Conservation (phyloP, 371 early-diverging fungal genomes). For the Syncephalastrum racemosum region DNA sequence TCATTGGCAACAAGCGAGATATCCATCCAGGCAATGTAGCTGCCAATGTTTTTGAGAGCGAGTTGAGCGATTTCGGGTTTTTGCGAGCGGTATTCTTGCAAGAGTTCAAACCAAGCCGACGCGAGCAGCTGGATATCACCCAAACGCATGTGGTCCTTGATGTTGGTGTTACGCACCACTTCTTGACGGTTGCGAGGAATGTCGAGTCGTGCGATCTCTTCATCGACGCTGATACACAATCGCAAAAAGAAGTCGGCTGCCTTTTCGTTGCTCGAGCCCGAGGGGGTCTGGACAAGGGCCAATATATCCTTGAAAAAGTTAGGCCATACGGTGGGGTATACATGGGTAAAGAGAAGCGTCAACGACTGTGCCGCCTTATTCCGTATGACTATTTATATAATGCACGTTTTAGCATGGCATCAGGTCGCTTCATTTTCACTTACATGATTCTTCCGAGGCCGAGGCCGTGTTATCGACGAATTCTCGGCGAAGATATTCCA, state of each 20-base stretch:
- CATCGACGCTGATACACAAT: conserved; percentile 82
- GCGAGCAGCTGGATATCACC: conserved; percentile 77
- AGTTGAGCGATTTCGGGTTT: conserved; percentile 61
- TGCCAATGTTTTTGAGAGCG: conserved; percentile 65
- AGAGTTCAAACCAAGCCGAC: conserved; percentile 75
- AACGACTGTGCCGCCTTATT: conserved; percentile 88
- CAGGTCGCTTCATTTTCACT: conserved; percentile 10
- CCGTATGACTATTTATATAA: conserved; percentile 56
- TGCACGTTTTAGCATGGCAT: background rate
- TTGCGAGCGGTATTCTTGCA: conserved; percentile 52
- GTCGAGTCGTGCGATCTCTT: conserved; percentile 83
- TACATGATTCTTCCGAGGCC: conserved; percentile 60
- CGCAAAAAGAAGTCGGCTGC: conserved; percentile 82
- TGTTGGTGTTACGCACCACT: conserved; percentile 69
- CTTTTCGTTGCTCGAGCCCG: conserved; percentile 47
- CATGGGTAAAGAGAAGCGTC: conserved; percentile 78
- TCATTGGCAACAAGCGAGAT: conserved; percentile 87
- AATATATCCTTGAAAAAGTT: conserved; percentile 87
- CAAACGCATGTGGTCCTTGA: conserved; percentile 93
- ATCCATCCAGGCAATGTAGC: conserved; percentile 90
- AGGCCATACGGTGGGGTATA: conserved; percentile 87
- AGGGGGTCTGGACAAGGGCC: conserved; percentile 55
- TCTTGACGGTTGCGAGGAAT: conserved; percentile 75
- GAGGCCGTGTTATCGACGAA: conserved; percentile 52
- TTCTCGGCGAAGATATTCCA: conserved; percentile 69